Conservation (phyloP, 2,329 filamentous ascomycete genomes). For the Penicillium freii region DNA sequence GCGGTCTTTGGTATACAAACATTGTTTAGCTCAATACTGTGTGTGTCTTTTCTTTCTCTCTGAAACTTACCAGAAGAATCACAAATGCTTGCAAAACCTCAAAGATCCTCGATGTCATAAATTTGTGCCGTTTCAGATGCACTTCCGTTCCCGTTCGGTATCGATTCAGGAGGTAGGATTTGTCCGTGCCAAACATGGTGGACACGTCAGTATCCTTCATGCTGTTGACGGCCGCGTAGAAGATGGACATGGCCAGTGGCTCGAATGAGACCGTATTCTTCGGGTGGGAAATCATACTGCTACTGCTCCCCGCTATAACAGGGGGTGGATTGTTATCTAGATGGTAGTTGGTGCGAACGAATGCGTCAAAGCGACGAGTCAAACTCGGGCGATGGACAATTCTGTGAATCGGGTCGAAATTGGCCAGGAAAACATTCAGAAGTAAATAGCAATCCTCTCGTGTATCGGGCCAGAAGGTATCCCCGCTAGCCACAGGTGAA, state of each 20-base stretch:
- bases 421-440: not conserved
- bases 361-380: not conserved
- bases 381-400: not conserved
- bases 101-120: not conserved
- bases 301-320: not conserved
- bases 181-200: not conserved
- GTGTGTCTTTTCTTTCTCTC: rapidly evolving
- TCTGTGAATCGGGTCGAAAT: not conserved
- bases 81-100: not conserved
- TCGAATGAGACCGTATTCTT: not conserved
- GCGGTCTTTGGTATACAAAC: not conserved
- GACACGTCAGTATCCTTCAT: not conserved
- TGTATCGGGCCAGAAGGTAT: not conserved
- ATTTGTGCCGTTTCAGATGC: not conserved
- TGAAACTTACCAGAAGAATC: not conserved
- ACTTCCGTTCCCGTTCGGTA: not conserved
- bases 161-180: not conserved
- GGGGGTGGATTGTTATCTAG: not conserved
- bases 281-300: not conserved
- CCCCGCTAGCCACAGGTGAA: rapidly evolving
- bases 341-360: not conserved
- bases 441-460: not conserved
- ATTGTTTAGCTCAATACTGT: not conserved
- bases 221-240: not conserved
- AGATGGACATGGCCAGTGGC: not conserved